Conservation (phyloP, 257 asterid genomes). For the Gynochthodes officinalis region DNA sequence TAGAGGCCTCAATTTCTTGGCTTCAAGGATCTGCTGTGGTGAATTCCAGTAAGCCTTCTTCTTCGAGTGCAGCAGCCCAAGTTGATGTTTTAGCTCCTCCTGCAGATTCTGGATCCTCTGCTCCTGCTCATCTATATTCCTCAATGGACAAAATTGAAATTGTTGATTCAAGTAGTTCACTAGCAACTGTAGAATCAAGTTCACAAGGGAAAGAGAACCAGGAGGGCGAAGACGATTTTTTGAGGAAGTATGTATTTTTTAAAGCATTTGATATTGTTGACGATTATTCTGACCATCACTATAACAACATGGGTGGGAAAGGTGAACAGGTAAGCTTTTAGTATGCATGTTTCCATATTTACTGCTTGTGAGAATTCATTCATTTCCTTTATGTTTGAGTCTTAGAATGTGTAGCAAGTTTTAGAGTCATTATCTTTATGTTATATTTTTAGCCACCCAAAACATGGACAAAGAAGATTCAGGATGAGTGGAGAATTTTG, state of each 20-base stretch:
- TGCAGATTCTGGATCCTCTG: conserved; percentile 19
- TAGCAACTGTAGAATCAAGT: conserved; percentile 23
- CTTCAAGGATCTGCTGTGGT: conserved; percentile 21
- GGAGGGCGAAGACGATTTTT: conserved; percentile 28
- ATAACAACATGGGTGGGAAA: conserved; percentile 23
- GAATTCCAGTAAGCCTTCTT: conserved; percentile 22
- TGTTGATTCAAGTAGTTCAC: conserved; percentile 35
- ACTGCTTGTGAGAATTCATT: background rate
- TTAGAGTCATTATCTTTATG: background rate
- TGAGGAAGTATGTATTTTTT: conserved; percentile 29
- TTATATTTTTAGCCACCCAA: conserved; percentile 39
- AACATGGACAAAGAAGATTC: conserved; percentile 53
- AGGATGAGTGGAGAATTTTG: conserved; percentile 59
- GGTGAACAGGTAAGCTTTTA: conserved; percentile 39
- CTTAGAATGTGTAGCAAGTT: background rate
- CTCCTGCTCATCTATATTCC: conserved; percentile 10
- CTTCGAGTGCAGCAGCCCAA: conserved; percentile 3
- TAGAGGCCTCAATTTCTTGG: conserved; percentile 60
- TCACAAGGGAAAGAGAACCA: conserved; percentile 31
- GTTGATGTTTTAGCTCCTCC: conserved; percentile 3
- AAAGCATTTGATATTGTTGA: conserved; percentile 45
- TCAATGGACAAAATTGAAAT: conserved; percentile 9
- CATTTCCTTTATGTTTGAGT: background rate
- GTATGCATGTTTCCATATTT: too few relatives aligned
- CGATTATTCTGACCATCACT: conserved; percentile 57